Percentiles rank a stretch among this genome's conserved stretches.
Evolutionary conservation across 176 grass and related monocot genomes (phyloP).

Genomic region (bread wheat (Triticum aestivum)): DNA sequence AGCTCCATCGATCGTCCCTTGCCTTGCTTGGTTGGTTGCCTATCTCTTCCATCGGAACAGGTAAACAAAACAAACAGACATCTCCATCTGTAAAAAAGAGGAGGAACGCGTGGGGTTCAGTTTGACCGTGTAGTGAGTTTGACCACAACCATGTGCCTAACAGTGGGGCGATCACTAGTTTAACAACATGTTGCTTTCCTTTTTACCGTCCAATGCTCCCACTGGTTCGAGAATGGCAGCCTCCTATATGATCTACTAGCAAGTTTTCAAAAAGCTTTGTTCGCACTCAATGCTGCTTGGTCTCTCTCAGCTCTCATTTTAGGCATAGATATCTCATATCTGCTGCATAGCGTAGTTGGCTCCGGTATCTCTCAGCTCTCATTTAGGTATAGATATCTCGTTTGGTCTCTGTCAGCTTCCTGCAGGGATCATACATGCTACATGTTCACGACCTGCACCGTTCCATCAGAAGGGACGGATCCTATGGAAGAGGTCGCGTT

Average conservation of each 20-base stretch:
- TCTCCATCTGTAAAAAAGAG: neutral
- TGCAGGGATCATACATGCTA: neutral
- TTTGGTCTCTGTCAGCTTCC: neutral
- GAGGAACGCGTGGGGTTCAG: neutral
- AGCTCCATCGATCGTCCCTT: neutral
- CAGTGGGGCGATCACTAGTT: neutral
- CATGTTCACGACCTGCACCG: too few species aligned
- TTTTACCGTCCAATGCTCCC: neutral
- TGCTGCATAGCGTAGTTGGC: neutral
- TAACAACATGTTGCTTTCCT: constrained; percentile 3
- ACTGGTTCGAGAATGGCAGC: too few species aligned
- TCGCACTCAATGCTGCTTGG: neutral
- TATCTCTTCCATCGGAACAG: neutral
- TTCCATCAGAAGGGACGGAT: neutral
- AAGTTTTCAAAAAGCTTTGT: neutral
- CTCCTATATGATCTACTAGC: too few species aligned
- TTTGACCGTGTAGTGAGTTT: constrained; percentile 12
- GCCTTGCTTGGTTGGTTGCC: neutral
- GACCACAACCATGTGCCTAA: neutral
- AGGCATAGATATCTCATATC: neutral
- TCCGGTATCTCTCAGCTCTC: neutral
- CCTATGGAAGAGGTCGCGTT: neutral
- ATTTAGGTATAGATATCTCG: too few species aligned
- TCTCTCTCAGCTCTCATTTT: neutral
- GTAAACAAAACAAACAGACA: neutral